phyloP scores from a whole-genome alignment of 352 stramenopile species.

The Pythium brassicae region DNA sequence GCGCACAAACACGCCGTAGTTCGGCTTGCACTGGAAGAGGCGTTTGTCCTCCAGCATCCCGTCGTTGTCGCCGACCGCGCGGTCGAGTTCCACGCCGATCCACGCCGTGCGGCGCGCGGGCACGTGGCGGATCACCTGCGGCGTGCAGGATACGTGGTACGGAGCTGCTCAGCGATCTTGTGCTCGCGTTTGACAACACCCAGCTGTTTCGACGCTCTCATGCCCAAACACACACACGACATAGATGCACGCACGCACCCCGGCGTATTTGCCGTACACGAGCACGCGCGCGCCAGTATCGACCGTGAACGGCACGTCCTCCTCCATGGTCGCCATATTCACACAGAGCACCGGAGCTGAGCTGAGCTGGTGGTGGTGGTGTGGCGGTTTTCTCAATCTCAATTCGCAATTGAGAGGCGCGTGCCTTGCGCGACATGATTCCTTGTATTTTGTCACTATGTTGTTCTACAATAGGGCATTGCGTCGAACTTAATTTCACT shows the following conservation, averaged over 20 bases:
- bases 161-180: not conserved
- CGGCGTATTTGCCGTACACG: constrained; percentile 76
- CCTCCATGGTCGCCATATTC: constrained; percentile 15
- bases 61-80: constrained; percentile 71
- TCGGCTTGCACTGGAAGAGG: constrained; percentile 79
- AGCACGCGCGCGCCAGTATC: constrained; percentile 50
- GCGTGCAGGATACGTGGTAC: not conserved
- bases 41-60: constrained; percentile 64
- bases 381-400: not conserved
- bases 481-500: no score
- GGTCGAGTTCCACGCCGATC: constrained; percentile 86
- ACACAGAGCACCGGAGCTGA: not conserved
- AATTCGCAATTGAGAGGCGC: not conserved
- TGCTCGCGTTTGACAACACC: not conserved
- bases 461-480: no score
- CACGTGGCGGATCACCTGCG: constrained; percentile 64
- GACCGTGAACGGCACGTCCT: constrained; percentile 30
- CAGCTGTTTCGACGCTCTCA: not conserved
- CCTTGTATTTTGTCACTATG: not conserved
- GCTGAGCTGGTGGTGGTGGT: not conserved
- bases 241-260: no score
- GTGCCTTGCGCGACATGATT: not conserved
- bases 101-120: constrained; percentile 40
- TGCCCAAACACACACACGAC: no score
- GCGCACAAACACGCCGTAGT: constrained; percentile 83